These are phyloP conservation scores for Serendipita sp. DNA, from an alignment of 768 basidiomycete genomes.

Conservation along the genomic window DNA sequence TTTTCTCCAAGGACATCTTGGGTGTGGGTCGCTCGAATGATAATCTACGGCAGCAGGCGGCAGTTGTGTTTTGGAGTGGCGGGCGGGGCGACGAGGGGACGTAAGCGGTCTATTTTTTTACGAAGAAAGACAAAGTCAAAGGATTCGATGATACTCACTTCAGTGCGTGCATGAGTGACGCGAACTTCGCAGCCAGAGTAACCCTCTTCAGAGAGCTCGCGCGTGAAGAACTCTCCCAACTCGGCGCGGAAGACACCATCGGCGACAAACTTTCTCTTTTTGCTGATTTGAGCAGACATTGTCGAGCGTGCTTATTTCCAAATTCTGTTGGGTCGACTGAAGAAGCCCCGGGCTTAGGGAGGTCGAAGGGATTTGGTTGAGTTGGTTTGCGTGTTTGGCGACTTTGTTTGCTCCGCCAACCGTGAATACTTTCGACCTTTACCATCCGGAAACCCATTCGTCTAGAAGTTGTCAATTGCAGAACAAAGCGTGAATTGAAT, in stretches of 20 bases:
- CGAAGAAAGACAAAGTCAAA: background rate
- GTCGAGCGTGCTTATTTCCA: background rate
- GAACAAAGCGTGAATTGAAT: background rate
- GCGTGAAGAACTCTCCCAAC: conserved; percentile 96
- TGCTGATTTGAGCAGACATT: conserved; percentile 84
- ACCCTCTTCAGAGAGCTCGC: conserved; percentile 96
- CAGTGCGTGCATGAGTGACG: conserved; percentile 96
- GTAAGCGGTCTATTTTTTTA: background rate
- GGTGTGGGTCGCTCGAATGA: conserved; percentile 99
- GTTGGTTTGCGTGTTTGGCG: conserved; percentile 3
- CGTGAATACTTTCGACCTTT: background rate
- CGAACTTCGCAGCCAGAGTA: conserved; percentile 99
- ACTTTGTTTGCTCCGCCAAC: conserved; percentile 4
- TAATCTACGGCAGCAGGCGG: conserved; percentile 44
- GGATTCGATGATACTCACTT: conserved; percentile 32
- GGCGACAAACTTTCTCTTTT: conserved; percentile 97
- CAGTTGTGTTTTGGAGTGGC: background rate
- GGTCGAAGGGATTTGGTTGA: background rate
- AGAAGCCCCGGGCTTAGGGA: conserved; percentile 24
- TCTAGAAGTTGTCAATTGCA: background rate
- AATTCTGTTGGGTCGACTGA: background rate
- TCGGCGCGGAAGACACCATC: conserved; percentile 99
- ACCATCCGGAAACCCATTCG: background rate
- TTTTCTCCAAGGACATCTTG: conserved; percentile 99
- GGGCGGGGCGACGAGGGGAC: background rate